Evolutionary conservation across 1,284 basidiomycete genomes (phyloP).

Genomic region (Ceratobasidium sp.): DNA sequence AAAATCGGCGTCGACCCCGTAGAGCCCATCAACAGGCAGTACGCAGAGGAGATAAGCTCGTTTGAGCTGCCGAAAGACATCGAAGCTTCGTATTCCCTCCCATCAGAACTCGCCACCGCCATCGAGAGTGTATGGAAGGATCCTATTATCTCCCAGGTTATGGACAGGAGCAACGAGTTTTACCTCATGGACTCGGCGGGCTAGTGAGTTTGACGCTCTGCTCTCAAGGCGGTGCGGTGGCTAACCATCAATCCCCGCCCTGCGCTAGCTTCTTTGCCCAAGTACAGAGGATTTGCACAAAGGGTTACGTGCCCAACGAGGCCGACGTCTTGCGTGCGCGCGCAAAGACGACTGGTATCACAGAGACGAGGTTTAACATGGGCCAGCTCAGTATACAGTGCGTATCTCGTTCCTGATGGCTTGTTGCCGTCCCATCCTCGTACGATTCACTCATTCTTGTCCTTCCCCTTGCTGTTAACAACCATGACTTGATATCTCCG

Average conservation of each 20-base stretch:
- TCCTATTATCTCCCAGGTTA: conserved; percentile 85
- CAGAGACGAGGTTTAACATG: conserved; percentile 76
- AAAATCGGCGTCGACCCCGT: conserved; percentile 90
- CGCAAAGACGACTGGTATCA: conserved; percentile 93
- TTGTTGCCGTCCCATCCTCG: background rate
- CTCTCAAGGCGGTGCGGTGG: background rate
- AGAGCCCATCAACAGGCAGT: conserved; percentile 74
- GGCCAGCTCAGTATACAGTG: conserved; percentile 48
- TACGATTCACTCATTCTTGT: conserved; percentile 4
- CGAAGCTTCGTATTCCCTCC: conserved; percentile 61
- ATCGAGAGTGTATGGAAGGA: conserved; percentile 92
- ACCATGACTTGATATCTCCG: background rate
- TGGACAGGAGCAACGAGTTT: conserved; percentile 90
- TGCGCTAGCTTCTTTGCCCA: conserved; percentile 85
- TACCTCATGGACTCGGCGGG: conserved; percentile 97
- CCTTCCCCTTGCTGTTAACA: background rate
- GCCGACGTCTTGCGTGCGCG: conserved; percentile 90
- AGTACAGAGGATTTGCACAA: conserved; percentile 82
- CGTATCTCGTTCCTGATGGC: conserved; percentile 22
- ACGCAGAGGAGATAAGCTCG: conserved; percentile 44
- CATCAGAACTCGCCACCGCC: conserved; percentile 77
- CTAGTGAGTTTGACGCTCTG: conserved; percentile 71
- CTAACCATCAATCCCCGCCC: background rate
- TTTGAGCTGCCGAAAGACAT: conserved; percentile 38
- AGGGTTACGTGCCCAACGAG: conserved; percentile 88